Evolutionary conservation across 768 basidiomycete genomes (phyloP), one percentile per base, ranked within the genome.

Genomic region (Tubosaeta sp.): DNA sequence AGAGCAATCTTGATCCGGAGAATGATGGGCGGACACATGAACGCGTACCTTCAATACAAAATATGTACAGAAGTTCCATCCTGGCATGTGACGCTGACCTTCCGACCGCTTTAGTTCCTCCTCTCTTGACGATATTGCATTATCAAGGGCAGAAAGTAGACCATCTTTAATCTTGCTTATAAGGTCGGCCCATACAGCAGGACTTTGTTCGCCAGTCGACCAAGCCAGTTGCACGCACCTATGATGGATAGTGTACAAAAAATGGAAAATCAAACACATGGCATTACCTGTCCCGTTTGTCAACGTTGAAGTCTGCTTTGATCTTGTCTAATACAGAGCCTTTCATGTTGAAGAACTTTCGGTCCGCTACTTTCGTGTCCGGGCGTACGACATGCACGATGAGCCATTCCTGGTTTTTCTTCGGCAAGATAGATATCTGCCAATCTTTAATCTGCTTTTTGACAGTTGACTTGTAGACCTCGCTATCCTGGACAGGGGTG

Each of bases 21-120:
- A 2, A 22, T 45, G 31, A 27, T 25, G 2, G 19, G 40, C 36
- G 25, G 27, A 24, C 46, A 39, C 34, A 49, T 47, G 47, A 52
- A 45, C n/a, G 46, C 75, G 50, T 48, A 92, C 95, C 83, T 98
- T 99, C 32, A 94, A 75, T 45, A 94, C 83, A 69, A 97, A 97
- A 73, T 94, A 98, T 0, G 89, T 94, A 66, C 94, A 94, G 65
- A 96, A 99, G 64, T 96, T 96, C 96, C 96, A 99, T 9, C 96
- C 95, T 1, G 93, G 92, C 82, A 94, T 89, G 59, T 87, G 80
- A 49, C 90, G 79, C 68, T 97, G 91, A 43, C 82, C 78, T 63
- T 99, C 95, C 0, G 90, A 91, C 32, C 91, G 81, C 59, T 79
- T 86, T 3, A 97, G 87, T 54, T 96, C 94, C 40, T 98, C 96